Conservation (phyloP, 2,329 filamentous ascomycete species). For the Sporothrix pallida region DNA sequence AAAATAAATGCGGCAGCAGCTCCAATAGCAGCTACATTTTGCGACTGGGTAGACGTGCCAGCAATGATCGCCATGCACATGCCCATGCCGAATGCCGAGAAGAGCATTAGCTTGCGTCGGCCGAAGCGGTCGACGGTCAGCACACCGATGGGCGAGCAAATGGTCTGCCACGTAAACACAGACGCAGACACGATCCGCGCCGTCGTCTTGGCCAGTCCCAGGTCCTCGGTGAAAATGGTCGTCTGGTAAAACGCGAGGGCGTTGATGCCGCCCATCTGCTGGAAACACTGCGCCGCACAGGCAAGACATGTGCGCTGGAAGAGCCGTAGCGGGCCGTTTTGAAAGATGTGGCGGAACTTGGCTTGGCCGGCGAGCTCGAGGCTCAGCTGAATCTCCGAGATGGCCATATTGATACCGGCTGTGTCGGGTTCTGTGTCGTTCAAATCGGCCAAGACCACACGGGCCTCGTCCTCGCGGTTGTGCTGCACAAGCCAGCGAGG, state of each 20-base stretch:
- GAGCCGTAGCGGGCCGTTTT: conserved; percentile 14
- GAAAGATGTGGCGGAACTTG: conserved; percentile 15
- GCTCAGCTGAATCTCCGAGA: conserved; percentile 12
- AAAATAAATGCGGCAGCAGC: conserved; percentile 9
- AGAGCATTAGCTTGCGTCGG: conserved; percentile 9
- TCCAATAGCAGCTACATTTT: not conserved
- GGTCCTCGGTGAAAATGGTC: conserved; percentile 17
- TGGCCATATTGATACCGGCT: not conserved
- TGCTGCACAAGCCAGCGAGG: conserved; percentile 11
- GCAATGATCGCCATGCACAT: conserved; percentile 18
- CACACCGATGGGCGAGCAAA: conserved; percentile 11
- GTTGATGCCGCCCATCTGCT: conserved; percentile 9
- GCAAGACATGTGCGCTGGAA: conserved; percentile 20
- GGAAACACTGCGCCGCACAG: conserved; percentile 16
- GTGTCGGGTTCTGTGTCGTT: not conserved
- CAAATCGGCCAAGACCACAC: conserved; percentile 3
- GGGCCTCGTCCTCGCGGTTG: conserved; percentile 3
- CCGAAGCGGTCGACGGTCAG: conserved; percentile 15
- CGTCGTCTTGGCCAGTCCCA: conserved; percentile 8
- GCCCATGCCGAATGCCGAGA: conserved; percentile 20
- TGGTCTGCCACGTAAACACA: conserved; percentile 8
- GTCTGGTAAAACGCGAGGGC: conserved; percentile 20
- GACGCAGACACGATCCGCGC: not conserved
- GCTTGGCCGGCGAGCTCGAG: conserved; percentile 13
- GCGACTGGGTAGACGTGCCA: conserved; percentile 7